Conservation (phyloP, 192 early-diverging fungal species). For the Coemansia reversa region DNA sequence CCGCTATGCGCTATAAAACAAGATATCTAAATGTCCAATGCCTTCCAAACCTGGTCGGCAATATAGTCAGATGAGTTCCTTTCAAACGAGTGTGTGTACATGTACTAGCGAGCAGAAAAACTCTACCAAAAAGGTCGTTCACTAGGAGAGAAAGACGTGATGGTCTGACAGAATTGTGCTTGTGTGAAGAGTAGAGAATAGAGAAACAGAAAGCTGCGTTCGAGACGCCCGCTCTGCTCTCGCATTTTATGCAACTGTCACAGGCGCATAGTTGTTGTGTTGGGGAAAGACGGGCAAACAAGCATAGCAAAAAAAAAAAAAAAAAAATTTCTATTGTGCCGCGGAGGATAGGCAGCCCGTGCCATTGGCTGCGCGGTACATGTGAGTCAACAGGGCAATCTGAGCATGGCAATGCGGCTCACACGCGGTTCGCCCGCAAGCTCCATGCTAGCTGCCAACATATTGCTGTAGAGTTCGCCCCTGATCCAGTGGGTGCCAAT, state of each 20-base stretch:
- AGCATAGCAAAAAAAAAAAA: not conserved
- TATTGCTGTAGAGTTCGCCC: not conserved
- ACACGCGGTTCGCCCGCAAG: not conserved
- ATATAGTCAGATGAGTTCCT: constrained; percentile 88
- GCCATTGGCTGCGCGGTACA: not conserved
- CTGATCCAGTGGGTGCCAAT: not conserved
- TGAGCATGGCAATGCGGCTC: not conserved
- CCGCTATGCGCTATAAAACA: not conserved
- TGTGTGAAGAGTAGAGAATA: constrained; percentile 6
- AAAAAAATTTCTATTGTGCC: constrained; percentile 1
- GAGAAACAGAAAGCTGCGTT: constrained; percentile 2
- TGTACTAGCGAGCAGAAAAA: constrained; percentile 29
- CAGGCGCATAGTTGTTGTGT: not conserved
- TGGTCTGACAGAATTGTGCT: not conserved
- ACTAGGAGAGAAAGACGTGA: not conserved
- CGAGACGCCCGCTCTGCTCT: not conserved
- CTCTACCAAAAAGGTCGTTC: not conserved
- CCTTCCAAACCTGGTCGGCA: constrained; percentile 70
- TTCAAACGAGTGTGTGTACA: constrained; percentile 84
- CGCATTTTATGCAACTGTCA: not conserved
- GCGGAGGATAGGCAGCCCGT: not conserved
- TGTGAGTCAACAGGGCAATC: not conserved
- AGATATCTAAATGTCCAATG: constrained; percentile 31
- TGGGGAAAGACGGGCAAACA: not conserved
- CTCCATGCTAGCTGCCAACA: not conserved